Conservation (phyloP, 352 stramenopile species). For the Globisporangium paroecandrum region DNA sequence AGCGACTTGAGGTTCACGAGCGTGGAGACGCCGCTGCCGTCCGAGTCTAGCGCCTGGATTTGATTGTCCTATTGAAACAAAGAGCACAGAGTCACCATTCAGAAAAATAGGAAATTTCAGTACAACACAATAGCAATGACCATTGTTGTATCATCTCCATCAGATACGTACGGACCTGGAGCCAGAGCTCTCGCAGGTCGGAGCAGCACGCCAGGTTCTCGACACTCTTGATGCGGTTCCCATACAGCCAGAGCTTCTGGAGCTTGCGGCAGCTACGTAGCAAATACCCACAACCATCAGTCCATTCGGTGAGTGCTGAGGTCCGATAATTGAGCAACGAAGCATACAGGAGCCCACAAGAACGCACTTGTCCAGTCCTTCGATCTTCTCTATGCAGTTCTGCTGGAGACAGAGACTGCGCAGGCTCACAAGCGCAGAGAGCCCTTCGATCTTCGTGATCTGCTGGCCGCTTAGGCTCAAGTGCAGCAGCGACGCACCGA, state of each 20-base stretch:
- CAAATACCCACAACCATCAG: background rate
- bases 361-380: slow-evolving; percentile 57
- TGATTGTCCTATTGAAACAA: slow-evolving; percentile 46
- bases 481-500: slow-evolving; percentile 64
- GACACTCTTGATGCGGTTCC: slow-evolving; percentile 60
- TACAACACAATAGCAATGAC: background rate
- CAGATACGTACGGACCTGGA: slow-evolving; percentile 42
- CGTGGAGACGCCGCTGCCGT: slow-evolving; percentile 42
- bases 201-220: slow-evolving; percentile 59
- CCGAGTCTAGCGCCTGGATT: slow-evolving; percentile 37
- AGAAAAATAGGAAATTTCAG: background rate
- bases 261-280: slow-evolving; percentile 51
- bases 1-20: slow-evolving; percentile 73
- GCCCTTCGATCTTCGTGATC: slow-evolving; percentile 46
- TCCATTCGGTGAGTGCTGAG: background rate
- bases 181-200: slow-evolving; percentile 79
- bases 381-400: slow-evolving; percentile 74
- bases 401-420: slow-evolving; percentile 76
- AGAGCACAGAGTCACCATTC: background rate
- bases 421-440: slow-evolving; percentile 58
- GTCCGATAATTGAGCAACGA: background rate
- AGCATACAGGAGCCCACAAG: background rate
- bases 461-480: slow-evolving; percentile 77
- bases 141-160: background rate
- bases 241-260: slow-evolving; percentile 73